These are phyloP conservation scores for Cutaneotrichosporon daszewskae DNA, from an alignment of 1,284 basidiomycete genomes.

Conservation along the genomic window DNA sequence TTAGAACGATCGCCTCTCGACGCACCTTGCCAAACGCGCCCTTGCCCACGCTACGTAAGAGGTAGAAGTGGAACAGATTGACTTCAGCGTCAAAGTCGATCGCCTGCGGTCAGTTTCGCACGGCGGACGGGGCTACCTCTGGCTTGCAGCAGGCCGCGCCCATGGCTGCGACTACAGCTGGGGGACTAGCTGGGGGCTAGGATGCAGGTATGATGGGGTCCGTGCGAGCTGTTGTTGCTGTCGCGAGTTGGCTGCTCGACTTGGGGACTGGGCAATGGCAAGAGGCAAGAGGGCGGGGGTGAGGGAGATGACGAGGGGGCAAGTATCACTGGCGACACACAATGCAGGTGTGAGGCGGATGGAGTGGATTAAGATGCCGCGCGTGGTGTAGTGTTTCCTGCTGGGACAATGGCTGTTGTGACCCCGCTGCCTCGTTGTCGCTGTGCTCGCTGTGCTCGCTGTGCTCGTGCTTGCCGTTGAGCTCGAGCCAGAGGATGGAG, in stretches of 20 bases:
- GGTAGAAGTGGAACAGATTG: constrained; percentile 93
- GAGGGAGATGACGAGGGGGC: background rate
- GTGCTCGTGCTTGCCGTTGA: background rate
- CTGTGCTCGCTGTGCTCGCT: background rate
- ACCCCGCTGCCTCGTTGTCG: too few species aligned
- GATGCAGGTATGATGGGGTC: too few species aligned
- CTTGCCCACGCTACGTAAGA: constrained; percentile 90
- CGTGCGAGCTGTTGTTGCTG: too few species aligned
- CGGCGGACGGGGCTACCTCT: constrained; percentile 43
- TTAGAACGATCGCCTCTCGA: background rate
- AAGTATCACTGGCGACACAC: background rate
- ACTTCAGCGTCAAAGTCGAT: constrained; percentile 98
- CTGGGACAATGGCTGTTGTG: too few species aligned
- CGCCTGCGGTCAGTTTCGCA: constrained; percentile 55
- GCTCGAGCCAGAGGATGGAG: background rate
- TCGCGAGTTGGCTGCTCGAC: too few species aligned
- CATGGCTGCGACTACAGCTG: too few species aligned
- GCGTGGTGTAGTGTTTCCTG: too few species aligned
- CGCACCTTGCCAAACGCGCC: constrained; percentile 94
- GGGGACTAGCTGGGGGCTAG: too few species aligned
- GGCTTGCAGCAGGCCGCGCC: constrained; percentile 53
- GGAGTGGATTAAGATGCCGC: too few species aligned
- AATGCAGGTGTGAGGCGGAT: background rate
- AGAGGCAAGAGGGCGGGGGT: too few species aligned
- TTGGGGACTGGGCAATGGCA: too few species aligned